Conservation (phyloP, 345 rosid genomes). For the Acer negundo region DNA sequence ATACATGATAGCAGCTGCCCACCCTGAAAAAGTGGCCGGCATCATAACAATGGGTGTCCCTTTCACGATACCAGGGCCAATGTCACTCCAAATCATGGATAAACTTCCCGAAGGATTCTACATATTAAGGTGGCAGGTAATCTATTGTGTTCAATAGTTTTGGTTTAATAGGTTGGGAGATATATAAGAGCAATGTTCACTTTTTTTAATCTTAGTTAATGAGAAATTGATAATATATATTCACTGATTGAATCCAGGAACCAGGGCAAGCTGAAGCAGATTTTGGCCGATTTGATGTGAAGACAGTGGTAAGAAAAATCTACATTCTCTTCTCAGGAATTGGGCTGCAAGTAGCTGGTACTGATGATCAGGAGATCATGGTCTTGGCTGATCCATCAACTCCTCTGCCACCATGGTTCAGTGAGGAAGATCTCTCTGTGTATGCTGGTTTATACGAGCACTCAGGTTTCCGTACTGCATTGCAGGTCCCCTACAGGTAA, state of each 20-base stretch:
- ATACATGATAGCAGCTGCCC: conserved; percentile 26
- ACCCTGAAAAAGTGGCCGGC: conserved; percentile 38
- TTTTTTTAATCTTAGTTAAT: background rate
- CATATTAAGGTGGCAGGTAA: conserved; percentile 44
- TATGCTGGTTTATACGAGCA: conserved; percentile 48
- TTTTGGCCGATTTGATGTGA: conserved; percentile 45
- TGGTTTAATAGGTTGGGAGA: background rate
- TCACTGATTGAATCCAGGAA: conserved; percentile 22
- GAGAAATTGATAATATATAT: background rate
- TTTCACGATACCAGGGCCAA: conserved; percentile 36
- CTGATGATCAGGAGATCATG: conserved; percentile 54
- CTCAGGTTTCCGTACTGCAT: conserved; percentile 44
- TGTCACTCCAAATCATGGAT: conserved; percentile 8
- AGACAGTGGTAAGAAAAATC: conserved; percentile 47
- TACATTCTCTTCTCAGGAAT: conserved; percentile 49
- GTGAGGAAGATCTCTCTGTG: conserved; percentile 44
- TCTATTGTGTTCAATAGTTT: background rate
- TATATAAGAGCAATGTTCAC: background rate
- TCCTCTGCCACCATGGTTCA: conserved; percentile 50
- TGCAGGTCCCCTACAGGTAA: conserved; percentile 59
- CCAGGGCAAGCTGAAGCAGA: conserved; percentile 57
- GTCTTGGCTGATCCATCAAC: conserved; percentile 50
- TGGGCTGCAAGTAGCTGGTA: conserved; percentile 35
- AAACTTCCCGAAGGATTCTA: conserved; percentile 45
- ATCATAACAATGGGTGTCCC: conserved; percentile 42